Conservation (phyloP, 805 yeast species). For the Lipomyces sp. region DNA sequence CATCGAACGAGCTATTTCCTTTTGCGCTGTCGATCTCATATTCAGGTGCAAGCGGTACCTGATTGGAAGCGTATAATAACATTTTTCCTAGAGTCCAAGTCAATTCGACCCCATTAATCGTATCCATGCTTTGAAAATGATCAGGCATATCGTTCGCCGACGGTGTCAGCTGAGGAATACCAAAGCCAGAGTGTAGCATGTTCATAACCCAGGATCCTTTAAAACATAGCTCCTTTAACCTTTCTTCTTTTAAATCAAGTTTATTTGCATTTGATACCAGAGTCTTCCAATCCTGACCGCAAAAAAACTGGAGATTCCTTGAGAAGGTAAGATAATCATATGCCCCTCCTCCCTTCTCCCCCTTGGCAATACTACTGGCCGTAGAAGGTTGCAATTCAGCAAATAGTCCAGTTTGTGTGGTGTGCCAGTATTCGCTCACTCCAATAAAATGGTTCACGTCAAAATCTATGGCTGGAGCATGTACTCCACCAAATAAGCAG, state of each 20-base stretch:
- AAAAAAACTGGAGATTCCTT: slow-evolving; percentile 62
- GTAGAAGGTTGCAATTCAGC: slow-evolving; percentile 12
- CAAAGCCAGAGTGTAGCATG: slow-evolving; percentile 88
- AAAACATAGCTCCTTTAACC: slow-evolving; percentile 76
- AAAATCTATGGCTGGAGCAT: slow-evolving; percentile 85
- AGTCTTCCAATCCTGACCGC: slow-evolving; percentile 69
- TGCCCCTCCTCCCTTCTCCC: slow-evolving; percentile 59
- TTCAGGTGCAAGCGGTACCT: slow-evolving; percentile 39
- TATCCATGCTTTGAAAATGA: slow-evolving; percentile 78
- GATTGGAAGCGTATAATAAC: slow-evolving; percentile 74
- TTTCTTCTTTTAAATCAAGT: slow-evolving; percentile 58
- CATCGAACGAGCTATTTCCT: background rate
- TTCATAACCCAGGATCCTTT: slow-evolving; percentile 93
- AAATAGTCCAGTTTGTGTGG: slow-evolving; percentile 37
- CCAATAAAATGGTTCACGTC: slow-evolving; percentile 81
- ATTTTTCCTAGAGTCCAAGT: slow-evolving; percentile 96
- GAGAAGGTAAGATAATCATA: slow-evolving; percentile 73
- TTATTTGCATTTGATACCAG: slow-evolving; percentile 47
- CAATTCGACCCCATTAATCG: slow-evolving; percentile 77
- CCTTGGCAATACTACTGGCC: background rate
- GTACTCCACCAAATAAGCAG: slow-evolving; percentile 91
- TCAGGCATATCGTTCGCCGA: slow-evolving; percentile 29
- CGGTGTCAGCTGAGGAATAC: slow-evolving; percentile 65
- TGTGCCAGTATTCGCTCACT: slow-evolving; percentile 95
- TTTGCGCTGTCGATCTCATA: slow-evolving; percentile 1